Conservation (phyloP, 2,329 filamentous ascomycete genomes). For the Talaromyces sp. region DNA sequence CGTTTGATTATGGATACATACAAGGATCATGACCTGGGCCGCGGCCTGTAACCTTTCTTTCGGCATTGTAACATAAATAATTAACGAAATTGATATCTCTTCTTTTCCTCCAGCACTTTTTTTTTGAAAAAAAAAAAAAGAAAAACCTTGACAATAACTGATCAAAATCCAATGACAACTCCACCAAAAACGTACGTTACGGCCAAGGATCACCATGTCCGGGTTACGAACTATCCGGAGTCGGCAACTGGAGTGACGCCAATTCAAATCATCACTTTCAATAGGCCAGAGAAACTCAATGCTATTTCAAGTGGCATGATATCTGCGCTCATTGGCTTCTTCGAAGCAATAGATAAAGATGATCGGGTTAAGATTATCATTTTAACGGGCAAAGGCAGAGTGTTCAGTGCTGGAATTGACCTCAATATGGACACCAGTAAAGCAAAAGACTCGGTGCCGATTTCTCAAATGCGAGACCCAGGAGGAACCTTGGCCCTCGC, state of each 20-base stretch:
- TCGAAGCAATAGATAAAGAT: background rate
- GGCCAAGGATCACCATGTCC: background rate
- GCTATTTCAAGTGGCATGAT: background rate
- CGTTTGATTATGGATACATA: no score
- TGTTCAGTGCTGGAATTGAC: background rate
- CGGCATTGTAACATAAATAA: no score
- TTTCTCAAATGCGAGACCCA: no score
- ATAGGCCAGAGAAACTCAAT: background rate
- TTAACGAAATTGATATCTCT: no score
- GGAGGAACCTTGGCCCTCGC: constrained; percentile 51
- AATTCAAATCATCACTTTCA: background rate
- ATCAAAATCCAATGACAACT: no score
- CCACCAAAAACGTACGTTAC: no score
- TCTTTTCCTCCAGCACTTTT: no score
- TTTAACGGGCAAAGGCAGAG: background rate
- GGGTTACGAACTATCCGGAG: background rate
- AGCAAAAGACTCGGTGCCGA: no score
- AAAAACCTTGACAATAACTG: no score
- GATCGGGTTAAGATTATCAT: background rate
- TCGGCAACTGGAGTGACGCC: background rate
- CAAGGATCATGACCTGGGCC: no score
- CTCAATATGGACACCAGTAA: background rate
- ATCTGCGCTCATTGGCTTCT: background rate
- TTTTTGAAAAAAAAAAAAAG: no score
- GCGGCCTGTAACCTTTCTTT: no score